Evolutionary conservation across 441 rosid species (phyloP).

Genomic region (Croton laevigatus): DNA sequence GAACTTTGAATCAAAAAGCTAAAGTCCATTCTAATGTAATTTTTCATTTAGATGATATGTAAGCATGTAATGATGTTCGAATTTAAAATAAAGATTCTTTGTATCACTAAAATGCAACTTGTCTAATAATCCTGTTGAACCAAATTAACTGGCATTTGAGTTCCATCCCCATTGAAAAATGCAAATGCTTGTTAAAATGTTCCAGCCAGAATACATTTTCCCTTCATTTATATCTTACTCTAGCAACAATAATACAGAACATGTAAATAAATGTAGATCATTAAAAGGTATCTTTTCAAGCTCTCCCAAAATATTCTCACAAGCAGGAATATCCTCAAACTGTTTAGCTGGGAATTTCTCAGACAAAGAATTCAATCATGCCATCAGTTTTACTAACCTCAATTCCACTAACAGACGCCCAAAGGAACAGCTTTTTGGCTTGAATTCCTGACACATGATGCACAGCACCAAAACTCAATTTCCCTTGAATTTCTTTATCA

Average conservation of each 20-base stretch:
- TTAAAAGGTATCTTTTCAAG: neutral
- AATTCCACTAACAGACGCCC: constrained; percentile 74
- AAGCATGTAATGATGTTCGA: no score
- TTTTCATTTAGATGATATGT: no score
- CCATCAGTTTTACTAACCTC: constrained; percentile 61
- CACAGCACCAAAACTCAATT: constrained; percentile 65
- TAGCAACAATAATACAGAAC: neutral
- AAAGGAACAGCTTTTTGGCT: constrained; percentile 60
- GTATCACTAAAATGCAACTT: no score
- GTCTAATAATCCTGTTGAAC: neutral
- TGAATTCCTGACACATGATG: constrained; percentile 65
- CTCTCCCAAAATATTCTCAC: constrained; percentile 22
- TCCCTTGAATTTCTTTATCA: constrained; percentile 57
- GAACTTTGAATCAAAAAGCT: no score
- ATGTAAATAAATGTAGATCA: neutral
- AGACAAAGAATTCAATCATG: constrained; percentile 67
- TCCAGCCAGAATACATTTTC: neutral
- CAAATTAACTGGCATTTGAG: neutral
- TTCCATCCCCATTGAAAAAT: neutral
- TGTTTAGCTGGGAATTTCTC: constrained; percentile 62
- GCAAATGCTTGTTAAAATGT: neutral
- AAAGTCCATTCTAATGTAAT: no score
- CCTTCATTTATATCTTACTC: neutral
- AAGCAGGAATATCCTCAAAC: constrained; percentile 67
- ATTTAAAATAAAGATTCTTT: no score